Evolutionary conservation across 768 basidiomycete species (phyloP).

Genomic region (Sistotremastrum suecicum): DNA sequence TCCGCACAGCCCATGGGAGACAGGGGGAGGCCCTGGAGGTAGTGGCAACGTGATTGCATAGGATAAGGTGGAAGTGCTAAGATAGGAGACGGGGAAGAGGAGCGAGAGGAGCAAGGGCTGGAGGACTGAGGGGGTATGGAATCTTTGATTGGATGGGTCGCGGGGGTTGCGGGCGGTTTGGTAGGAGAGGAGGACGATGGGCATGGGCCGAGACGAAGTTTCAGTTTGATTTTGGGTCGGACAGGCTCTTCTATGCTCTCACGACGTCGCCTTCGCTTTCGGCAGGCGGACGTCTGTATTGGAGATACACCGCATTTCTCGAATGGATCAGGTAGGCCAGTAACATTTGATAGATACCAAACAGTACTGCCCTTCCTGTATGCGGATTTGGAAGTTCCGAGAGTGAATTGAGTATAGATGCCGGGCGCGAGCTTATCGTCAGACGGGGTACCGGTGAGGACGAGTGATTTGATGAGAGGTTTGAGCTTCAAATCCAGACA

Average conservation of each 20-base stretch:
- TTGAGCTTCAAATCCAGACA: slow-evolving; percentile 60
- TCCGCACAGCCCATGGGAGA: slow-evolving; percentile 46
- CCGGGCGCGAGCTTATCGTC: slow-evolving; percentile 68
- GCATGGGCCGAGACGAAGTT: slow-evolving; percentile 45
- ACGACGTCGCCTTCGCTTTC: slow-evolving; percentile 15
- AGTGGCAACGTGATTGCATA: background rate
- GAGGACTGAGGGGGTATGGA: slow-evolving; percentile 38
- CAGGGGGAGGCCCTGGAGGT: slow-evolving; percentile 15
- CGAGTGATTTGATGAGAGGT: slow-evolving; percentile 59
- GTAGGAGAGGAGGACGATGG: slow-evolving; percentile 16
- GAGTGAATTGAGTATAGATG: slow-evolving; percentile 24
- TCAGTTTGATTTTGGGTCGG: slow-evolving; percentile 52
- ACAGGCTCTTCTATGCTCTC: slow-evolving; percentile 24
- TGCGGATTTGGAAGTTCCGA: slow-evolving; percentile 30
- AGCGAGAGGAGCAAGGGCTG: slow-evolving; percentile 21
- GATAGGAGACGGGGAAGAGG: slow-evolving; percentile 14
- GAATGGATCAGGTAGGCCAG: slow-evolving; percentile 67
- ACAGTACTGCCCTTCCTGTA: slow-evolving; percentile 69
- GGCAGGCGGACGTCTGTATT: slow-evolving; percentile 36
- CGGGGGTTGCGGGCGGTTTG: slow-evolving; percentile 9
- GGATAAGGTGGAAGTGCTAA: slow-evolving; percentile 6
- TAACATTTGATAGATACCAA: slow-evolving; percentile 66
- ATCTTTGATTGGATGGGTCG: slow-evolving; percentile 27
- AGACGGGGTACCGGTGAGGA: slow-evolving; percentile 52
- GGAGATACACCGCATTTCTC: slow-evolving; percentile 57